Evolutionary conservation across 2,329 filamentous ascomycete species (phyloP), one percentile per base, ranked within the genome.

Genomic region (Colletotrichum sp.): DNA sequence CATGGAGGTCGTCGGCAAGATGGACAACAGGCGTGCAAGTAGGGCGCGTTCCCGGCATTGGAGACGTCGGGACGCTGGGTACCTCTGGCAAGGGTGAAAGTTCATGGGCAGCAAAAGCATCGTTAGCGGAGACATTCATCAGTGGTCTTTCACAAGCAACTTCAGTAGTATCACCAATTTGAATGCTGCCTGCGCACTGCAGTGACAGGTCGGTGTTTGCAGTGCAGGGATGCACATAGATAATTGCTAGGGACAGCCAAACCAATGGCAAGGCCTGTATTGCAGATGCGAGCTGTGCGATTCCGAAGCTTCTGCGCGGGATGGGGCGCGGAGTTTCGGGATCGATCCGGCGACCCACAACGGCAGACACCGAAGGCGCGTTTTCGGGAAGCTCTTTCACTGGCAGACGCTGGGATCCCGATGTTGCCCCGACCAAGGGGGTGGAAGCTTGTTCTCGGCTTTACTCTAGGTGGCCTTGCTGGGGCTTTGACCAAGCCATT

Each of bases 281-380:
- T 48, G 18, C 43, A 48, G 43, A 48, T 48, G 10, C 18, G 9
- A 48, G 43, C 18, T 48, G 43, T 48, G 18, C 18, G 43, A 48
- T 66, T 28, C 64, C 7, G 60, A 62, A 62, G 60, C 18, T 62
- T 18, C 60, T n/a, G 3, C 60, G 10, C 28, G 60, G 60, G 18
- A 48, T 48, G 43, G 5, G 18, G 12, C 60, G 60, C 60, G 60
- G 30, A 36, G 12, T 62, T 30, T 62, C 60, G 60, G 60, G 30
- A 36, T 62, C 60, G 18, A 62, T 8, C 61, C 61, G 34, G 61
- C 80, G 43, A 48, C 43, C 43, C 43, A 48, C 43, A 48, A 48
- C 43, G 43, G 43, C 43, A 48, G 43, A 48, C 43, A 48, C 43
- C 10, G 43, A 48, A 48, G 43, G 43, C 43, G 4, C 18, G 43